Evolutionary conservation across 371 early-diverging fungal genomes (phyloP).

Genomic region (Mycotypha africana): DNA sequence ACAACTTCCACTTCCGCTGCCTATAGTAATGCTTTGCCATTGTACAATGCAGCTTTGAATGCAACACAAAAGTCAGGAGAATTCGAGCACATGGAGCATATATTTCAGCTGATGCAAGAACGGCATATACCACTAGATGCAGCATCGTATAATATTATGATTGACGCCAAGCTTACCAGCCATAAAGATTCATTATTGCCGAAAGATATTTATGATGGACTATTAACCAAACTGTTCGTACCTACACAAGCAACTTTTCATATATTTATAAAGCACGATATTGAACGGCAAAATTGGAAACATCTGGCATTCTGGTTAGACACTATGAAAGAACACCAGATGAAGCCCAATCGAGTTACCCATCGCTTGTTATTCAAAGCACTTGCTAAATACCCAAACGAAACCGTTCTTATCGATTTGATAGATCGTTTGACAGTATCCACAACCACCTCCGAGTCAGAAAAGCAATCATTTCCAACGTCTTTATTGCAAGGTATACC

Average conservation of each 20-base stretch:
- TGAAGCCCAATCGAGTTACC: conserved; percentile 18
- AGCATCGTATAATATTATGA: conserved; percentile 27
- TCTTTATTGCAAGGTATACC: conserved; percentile 21
- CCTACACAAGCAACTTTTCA: conserved; percentile 35
- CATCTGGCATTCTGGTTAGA: conserved; percentile 23
- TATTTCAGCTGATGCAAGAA: conserved; percentile 20
- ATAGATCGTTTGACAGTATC: too few relatives aligned
- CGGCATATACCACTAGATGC: conserved; percentile 14
- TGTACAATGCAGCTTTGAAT: conserved; percentile 25
- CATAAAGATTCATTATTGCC: neutral
- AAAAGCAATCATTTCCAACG: conserved; percentile 13
- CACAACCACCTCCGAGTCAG: conserved; percentile 10
- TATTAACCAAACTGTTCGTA: neutral
- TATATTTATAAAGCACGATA: conserved; percentile 26
- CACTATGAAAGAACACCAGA: conserved; percentile 1
- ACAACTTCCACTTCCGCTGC: conserved; percentile 2
- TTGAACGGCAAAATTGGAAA: conserved; percentile 17
- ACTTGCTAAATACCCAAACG: conserved; percentile 3
- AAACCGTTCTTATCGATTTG: neutral
- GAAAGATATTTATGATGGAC: neutral
- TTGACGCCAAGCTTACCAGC: conserved; percentile 11
- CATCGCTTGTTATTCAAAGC: conserved; percentile 24
- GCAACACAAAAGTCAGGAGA: conserved; percentile 8
- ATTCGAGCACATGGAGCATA: conserved; percentile 16
- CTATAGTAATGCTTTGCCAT: neutral